Conservation (phyloP, 1,284 basidiomycete species). For the Coniophora puteana region DNA sequence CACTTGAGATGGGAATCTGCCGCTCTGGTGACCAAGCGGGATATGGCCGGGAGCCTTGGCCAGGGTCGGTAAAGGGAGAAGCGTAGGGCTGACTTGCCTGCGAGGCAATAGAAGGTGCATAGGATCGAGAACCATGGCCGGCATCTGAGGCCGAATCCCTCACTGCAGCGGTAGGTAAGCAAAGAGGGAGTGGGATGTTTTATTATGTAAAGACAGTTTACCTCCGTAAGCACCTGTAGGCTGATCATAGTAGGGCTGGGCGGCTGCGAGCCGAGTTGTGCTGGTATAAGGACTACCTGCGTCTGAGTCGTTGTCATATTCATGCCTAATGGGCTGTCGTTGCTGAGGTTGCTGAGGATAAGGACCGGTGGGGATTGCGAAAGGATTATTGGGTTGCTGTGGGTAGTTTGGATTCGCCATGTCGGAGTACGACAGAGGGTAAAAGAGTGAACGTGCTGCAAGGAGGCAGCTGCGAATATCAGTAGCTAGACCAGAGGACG, state of each 20-base stretch:
- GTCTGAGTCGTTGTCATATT: conserved; percentile 30
- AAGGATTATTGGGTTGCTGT: conserved; percentile 9
- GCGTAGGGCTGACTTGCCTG: conserved; percentile 53
- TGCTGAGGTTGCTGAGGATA: conserved; percentile 13
- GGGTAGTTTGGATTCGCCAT: conserved; percentile 21
- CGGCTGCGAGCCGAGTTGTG: conserved; percentile 28
- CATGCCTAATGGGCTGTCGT: conserved; percentile 30
- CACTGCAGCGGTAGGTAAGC: conserved; percentile 24
- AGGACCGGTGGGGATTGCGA: conserved; percentile 11
- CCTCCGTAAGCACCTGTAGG: conserved; percentile 17
- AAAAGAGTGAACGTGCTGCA: conserved; percentile 24
- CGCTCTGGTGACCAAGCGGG: conserved; percentile 94
- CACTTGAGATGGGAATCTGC: conserved; percentile 94
- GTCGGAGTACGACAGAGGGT: conserved; percentile 1
- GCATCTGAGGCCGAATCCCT: conserved; percentile 42
- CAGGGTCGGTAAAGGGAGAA: conserved; percentile 58
- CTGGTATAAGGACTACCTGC: conserved; percentile 26
- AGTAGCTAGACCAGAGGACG: conserved; percentile 7
- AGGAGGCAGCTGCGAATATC: conserved; percentile 5
- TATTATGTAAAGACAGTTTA: conserved; percentile 6
- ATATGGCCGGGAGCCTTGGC: conserved; percentile 69
- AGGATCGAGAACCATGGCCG: conserved; percentile 38
- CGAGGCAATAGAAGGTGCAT: conserved; percentile 52
- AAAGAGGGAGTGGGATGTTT: conserved; percentile 4
- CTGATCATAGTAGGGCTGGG: conserved; percentile 22